Conservation (phyloP, 2,329 filamentous ascomycete genomes). For the Fusarium solani-melongenae region DNA sequence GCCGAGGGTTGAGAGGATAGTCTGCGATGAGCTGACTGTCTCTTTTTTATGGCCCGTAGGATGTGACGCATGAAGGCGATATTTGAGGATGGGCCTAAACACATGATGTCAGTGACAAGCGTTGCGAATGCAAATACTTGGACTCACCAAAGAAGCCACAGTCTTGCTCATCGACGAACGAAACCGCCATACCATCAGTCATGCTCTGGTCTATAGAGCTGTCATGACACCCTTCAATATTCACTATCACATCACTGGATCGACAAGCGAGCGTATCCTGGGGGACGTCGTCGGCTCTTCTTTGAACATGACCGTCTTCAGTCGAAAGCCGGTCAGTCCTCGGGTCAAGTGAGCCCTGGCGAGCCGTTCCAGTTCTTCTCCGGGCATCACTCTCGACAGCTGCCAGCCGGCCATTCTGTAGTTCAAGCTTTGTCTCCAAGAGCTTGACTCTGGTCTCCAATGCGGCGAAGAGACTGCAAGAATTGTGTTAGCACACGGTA, state of each 20-base stretch:
- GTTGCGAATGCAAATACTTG: neutral
- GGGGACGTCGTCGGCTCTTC: neutral
- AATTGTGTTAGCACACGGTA: neutral
- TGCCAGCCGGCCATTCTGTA: constrained; percentile 12
- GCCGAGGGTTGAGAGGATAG: neutral
- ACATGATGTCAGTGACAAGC: neutral
- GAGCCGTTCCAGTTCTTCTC: neutral
- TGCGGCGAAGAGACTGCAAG: neutral
- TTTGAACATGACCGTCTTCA: neutral
- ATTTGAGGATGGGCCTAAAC: constrained; percentile 21
- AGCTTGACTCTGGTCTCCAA: constrained; percentile 17
- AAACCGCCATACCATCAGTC: constrained; percentile 28
- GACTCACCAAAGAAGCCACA: constrained; percentile 25
- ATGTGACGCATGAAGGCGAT: constrained; percentile 31
- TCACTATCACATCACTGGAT: constrained; percentile 10
- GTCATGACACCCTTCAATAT: constrained; percentile 12
- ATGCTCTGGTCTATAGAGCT: constrained; percentile 11
- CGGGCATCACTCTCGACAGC: neutral
- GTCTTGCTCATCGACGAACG: constrained; percentile 23
- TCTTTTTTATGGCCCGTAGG: constrained; percentile 12
- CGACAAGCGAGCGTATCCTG: neutral
- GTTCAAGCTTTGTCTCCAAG: constrained; percentile 3
- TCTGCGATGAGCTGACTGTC: neutral
- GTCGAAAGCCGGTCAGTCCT: neutral
- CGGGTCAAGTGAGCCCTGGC: neutral